These are phyloP conservation scores for Hymenoscyphus infarciens DNA, from an alignment of 2,329 filamentous ascomycete genomes.

Conservation along the genomic window DNA sequence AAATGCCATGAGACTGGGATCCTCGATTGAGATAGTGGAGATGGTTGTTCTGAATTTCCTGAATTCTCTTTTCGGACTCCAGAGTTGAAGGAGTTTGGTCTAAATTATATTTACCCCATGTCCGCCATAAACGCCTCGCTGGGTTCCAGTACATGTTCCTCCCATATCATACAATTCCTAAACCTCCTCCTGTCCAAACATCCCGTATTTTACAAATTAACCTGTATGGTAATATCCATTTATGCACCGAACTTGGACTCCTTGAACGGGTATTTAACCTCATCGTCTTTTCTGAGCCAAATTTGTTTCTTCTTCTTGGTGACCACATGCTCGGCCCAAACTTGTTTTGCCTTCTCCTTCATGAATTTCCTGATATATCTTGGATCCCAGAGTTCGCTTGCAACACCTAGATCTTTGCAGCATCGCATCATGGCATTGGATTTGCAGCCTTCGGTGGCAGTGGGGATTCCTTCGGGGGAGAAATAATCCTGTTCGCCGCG, in stretches of 20 bases:
- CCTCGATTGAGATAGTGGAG: neutral
- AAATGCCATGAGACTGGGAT: no score
- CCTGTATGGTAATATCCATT: constrained; percentile 2
- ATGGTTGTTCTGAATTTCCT: neutral
- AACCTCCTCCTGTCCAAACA: neutral
- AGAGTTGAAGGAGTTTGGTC: neutral
- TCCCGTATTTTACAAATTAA: neutral
- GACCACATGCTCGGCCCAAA: constrained; percentile 82
- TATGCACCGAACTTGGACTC: constrained; percentile 38
- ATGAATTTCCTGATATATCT: constrained; percentile 82
- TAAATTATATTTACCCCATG: neutral
- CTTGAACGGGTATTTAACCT: constrained; percentile 61
- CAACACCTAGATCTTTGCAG: constrained; percentile 96
- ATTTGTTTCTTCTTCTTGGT: constrained; percentile 90
- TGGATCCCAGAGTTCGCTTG: constrained; percentile 95
- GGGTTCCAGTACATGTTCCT: neutral
- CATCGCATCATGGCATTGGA: constrained; percentile 97
- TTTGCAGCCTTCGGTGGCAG: constrained; percentile 93
- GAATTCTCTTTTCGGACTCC: neutral
- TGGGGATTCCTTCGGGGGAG: constrained; percentile 82
- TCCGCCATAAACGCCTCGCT: neutral
- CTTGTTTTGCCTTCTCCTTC: constrained; percentile 68
- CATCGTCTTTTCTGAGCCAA: constrained; percentile 80
- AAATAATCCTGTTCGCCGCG: constrained; percentile 96
- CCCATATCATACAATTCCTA: neutral